Evolutionary conservation across 352 stramenopile species (phyloP).

Genomic region (Pilasporangium apinafurcum): DNA sequence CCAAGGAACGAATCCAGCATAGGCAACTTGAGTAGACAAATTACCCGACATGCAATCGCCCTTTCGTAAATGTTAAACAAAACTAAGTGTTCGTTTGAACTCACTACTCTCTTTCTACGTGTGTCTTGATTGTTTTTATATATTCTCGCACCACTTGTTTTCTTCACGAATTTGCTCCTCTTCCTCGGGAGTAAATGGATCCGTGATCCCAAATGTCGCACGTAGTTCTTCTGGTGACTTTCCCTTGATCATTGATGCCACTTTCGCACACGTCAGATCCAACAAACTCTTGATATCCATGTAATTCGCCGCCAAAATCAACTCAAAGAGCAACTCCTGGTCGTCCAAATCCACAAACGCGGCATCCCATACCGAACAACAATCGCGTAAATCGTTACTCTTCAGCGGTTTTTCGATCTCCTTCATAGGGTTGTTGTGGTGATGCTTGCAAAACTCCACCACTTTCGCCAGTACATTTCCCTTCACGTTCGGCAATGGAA

Average conservation of each 20-base stretch:
- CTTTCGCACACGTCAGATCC: constrained; percentile 49
- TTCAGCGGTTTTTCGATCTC: constrained; percentile 61
- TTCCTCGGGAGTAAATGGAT: constrained; percentile 60
- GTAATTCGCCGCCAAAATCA: constrained; percentile 63
- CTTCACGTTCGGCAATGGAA: constrained; percentile 20
- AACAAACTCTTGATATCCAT: constrained; percentile 67
- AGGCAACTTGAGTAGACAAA: too few relatives aligned
- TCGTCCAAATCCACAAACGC: constrained; percentile 45
- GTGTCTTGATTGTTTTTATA: too few relatives aligned
- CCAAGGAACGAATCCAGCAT: too few relatives aligned
- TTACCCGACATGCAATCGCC: too few relatives aligned
- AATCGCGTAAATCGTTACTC: constrained; percentile 38
- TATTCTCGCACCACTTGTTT: constrained; percentile 68
- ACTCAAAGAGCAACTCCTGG: constrained; percentile 56
- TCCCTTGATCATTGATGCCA: constrained; percentile 55
- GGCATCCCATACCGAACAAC: constrained; percentile 45
- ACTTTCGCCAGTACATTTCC: constrained; percentile 12
- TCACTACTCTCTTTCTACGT: too few relatives aligned
- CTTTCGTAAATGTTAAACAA: too few relatives aligned
- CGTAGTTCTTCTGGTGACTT: constrained; percentile 62
- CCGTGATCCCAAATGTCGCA: constrained; percentile 48
- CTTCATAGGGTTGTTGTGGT: constrained; percentile 13
- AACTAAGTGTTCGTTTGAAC: too few relatives aligned
- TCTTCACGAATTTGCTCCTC: constrained; percentile 56
- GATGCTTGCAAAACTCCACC: constrained; percentile 14